phyloP scores from a whole-genome alignment of 352 stramenopile species.

The Phytopythium helicoides region DNA sequence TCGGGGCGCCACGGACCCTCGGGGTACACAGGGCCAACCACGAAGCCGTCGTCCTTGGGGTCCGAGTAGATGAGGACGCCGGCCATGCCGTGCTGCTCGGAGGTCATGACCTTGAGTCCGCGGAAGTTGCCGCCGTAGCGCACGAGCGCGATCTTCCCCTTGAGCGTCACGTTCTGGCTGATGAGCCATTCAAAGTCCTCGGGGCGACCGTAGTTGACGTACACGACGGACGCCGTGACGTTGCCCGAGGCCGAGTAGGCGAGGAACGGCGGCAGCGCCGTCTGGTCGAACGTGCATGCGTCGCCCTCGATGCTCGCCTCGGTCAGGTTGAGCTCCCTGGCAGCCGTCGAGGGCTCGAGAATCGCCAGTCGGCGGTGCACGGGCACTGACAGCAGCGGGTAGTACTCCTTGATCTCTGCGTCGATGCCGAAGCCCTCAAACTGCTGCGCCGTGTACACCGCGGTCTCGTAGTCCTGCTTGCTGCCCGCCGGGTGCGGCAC shows the following conservation, averaged over 20 bases:
- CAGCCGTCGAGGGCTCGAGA: constrained; percentile 25
- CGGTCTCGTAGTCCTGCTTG: constrained; percentile 49
- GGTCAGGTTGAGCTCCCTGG: constrained; percentile 49
- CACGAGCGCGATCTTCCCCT: constrained; percentile 63
- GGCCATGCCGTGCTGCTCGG: constrained; percentile 48
- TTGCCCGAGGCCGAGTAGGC: constrained; percentile 74
- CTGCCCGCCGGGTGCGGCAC: constrained; percentile 34
- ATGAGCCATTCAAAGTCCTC: constrained; percentile 68
- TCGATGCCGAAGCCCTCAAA: constrained; percentile 58
- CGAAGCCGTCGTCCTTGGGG: constrained; percentile 67
- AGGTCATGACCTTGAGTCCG: constrained; percentile 62
- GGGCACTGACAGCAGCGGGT: constrained; percentile 66
- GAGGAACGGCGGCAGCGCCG: constrained; percentile 66
- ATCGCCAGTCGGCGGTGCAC: constrained; percentile 36
- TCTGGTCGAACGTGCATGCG: constrained; percentile 44
- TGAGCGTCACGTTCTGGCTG: constrained; percentile 40
- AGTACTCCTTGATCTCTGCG: constrained; percentile 61
- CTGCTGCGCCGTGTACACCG: constrained; percentile 42
- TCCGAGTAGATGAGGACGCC: constrained; percentile 75
- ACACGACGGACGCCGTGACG: constrained; percentile 64
- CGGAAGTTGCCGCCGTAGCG: constrained; percentile 58
- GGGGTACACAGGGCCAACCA: constrained; percentile 50
- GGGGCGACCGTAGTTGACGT: constrained; percentile 79
- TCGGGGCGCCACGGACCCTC: constrained; percentile 56
- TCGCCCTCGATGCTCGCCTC: constrained; percentile 57